Evolutionary conservation across 768 basidiomycete genomes (phyloP).

Genomic region (Tephrocybe sp.): DNA sequence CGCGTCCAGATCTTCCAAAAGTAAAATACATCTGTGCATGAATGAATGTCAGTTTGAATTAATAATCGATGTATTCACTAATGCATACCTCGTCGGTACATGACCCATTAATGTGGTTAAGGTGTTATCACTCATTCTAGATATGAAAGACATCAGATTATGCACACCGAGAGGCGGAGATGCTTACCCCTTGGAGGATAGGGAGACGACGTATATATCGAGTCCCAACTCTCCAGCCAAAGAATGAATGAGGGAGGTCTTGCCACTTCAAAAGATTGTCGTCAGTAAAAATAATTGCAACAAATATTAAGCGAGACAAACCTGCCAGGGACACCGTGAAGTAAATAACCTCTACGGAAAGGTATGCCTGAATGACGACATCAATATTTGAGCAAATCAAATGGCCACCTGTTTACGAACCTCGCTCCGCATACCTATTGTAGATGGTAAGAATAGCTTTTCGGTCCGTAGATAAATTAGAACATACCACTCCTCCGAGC

Average conservation of each 20-base stretch:
- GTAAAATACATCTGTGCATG: slow-evolving; percentile 76
- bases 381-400: slow-evolving; percentile 13
- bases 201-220: slow-evolving; percentile 89
- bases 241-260: slow-evolving; percentile 85
- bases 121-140: slow-evolving; percentile 89
- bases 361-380: slow-evolving; percentile 62
- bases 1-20: slow-evolving; percentile 92
- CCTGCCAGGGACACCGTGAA: slow-evolving; percentile 89
- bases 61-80: slow-evolving; percentile 4
- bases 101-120: slow-evolving; percentile 85
- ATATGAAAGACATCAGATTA: slow-evolving; percentile 18
- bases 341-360: slow-evolving; percentile 82
- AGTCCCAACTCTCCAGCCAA: slow-evolving; percentile 82
- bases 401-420: slow-evolving; percentile 39
- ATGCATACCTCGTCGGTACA: slow-evolving; percentile 73
- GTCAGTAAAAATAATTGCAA: slow-evolving; percentile 17
- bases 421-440: slow-evolving; percentile 85
- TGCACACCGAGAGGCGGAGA: not conserved
- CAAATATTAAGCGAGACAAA: slow-evolving; percentile 25
- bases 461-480: not conserved
- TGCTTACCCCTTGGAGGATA: slow-evolving; percentile 82
- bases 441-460: slow-evolving; percentile 18
- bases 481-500: slow-evolving; percentile 82
- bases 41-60: slow-evolving; percentile 15
- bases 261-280: slow-evolving; percentile 54